Percentiles rank a stretch among this genome's conserved stretches.
Conservation (phyloP, 1,284 basidiomycete species). For the Apiotrichum sp. region DNA sequence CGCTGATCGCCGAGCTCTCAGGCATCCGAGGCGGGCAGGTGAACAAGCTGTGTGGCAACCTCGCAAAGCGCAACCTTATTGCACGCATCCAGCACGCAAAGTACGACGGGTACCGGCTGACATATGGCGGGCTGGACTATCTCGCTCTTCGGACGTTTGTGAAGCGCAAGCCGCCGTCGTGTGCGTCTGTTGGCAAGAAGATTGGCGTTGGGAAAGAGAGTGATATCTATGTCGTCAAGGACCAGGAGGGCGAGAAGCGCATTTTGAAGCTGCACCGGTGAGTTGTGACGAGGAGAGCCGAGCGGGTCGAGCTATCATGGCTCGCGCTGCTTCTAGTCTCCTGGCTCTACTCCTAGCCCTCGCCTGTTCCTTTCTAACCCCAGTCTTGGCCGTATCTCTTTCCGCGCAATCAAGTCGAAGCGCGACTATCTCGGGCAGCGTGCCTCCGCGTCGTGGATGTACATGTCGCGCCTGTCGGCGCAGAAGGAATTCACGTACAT, state of each 20-base stretch:
- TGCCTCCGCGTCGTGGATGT: constrained; percentile 98
- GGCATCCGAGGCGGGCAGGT: constrained; percentile 84
- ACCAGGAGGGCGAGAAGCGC: constrained; percentile 72
- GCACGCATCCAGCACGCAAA: constrained; percentile 84
- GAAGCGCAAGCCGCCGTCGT: constrained; percentile 68
- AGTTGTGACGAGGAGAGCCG: not conserved
- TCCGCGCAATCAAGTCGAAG: constrained; percentile 94
- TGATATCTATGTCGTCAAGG: constrained; percentile 90
- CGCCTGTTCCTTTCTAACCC: not conserved
- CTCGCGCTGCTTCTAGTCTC: too few species aligned
- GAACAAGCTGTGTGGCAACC: constrained; percentile 81
- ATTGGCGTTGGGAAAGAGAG: constrained; percentile 98
- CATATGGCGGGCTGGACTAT: constrained; percentile 96
- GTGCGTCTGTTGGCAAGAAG: constrained; percentile 84
- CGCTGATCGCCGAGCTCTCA: constrained; percentile 84
- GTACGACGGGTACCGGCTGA: constrained; percentile 95
- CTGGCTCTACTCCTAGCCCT: too few species aligned
- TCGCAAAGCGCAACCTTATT: constrained; percentile 87
- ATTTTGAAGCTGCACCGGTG: constrained; percentile 89
- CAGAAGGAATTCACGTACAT: constrained; percentile 98
- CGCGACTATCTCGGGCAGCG: constrained; percentile 94
- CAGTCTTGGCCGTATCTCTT: constrained; percentile 91
- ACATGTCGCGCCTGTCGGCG: constrained; percentile 92
- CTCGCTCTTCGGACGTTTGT: constrained; percentile 89
- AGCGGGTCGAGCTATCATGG: too few species aligned